Evolutionary conservation across 1,139 yeast genomes (phyloP).

Genomic region (Zygosaccharomyces sapae): DNA sequence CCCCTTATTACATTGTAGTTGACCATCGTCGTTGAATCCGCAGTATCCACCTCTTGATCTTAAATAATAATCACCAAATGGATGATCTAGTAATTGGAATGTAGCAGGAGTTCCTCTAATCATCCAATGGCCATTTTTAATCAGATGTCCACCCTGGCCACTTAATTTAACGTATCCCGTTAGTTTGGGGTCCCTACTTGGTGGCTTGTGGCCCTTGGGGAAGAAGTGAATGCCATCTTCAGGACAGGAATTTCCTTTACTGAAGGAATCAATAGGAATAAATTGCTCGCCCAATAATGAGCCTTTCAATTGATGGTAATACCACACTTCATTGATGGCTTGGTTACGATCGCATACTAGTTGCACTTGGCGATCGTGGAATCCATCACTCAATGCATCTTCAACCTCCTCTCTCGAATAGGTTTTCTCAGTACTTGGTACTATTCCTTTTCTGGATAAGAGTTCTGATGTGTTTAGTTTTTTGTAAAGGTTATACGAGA

Average conservation of each 20-base stretch:
- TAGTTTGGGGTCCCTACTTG: conserved; percentile 28
- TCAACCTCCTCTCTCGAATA: conserved; percentile 64
- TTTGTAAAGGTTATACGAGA: conserved; percentile 60
- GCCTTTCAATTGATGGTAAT: conserved; percentile 75
- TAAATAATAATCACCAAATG: conserved; percentile 68
- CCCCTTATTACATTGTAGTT: conserved; percentile 38
- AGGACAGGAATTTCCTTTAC: conserved; percentile 54
- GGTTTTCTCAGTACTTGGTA: conserved; percentile 56
- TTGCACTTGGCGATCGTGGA: conserved; percentile 57
- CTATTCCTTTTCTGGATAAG: conserved; percentile 62
- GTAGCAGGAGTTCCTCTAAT: conserved; percentile 83
- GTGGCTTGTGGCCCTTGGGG: conserved; percentile 57
- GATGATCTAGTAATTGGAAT: conserved; percentile 50
- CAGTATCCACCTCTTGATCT: conserved; percentile 72
- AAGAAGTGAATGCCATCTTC: conserved; percentile 62
- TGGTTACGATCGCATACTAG: conserved; percentile 66
- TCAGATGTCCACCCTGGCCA: conserved; percentile 67
- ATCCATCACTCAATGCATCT: conserved; percentile 56
- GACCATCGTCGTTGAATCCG: conserved; percentile 44
- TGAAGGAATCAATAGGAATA: conserved; percentile 57
- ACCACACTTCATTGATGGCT: conserved; percentile 86
- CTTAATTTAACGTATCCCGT: conserved; percentile 52
- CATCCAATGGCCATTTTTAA: conserved; percentile 83
- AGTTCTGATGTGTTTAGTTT: conserved; percentile 68
- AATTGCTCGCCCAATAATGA: conserved; percentile 65